A percentile compares a stretch with the other conserved stretches of the same genome.
These are phyloP conservation scores for Starmera amethionina DNA, from an alignment of 805 yeast genomes.

Conservation along the genomic window DNA sequence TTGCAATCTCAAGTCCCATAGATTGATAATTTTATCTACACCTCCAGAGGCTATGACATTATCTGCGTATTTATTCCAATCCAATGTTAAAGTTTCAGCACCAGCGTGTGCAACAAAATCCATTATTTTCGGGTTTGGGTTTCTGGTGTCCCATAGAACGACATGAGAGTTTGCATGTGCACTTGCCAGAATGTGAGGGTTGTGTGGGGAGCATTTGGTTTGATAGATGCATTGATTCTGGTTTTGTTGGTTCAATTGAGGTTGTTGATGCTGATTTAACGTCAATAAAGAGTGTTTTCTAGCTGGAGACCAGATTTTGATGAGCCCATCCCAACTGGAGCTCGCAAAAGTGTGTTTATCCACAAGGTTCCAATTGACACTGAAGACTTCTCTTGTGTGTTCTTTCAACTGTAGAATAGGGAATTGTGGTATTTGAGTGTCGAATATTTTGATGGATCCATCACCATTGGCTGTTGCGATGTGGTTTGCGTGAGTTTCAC, in stretches of 20 bases:
- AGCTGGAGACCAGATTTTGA: conserved; percentile 69
- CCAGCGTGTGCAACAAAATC: conserved; percentile 71
- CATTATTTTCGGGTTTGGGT: conserved; percentile 45
- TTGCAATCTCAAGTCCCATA: conserved; percentile 84
- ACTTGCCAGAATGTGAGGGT: conserved; percentile 55
- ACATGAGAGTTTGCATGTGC: conserved; percentile 69
- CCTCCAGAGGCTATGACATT: conserved; percentile 80
- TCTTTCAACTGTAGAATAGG: conserved; percentile 72
- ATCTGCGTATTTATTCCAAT: conserved; percentile 85
- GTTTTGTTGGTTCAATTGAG: conserved; percentile 9
- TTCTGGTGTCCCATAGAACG: conserved; percentile 75
- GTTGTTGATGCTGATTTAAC: conserved; percentile 19
- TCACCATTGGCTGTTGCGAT: conserved; percentile 80
- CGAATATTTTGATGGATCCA: conserved; percentile 79
- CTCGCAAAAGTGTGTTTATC: conserved; percentile 63
- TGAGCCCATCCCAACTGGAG: conserved; percentile 87
- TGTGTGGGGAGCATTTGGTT: conserved; percentile 78
- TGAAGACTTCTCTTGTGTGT: conserved; percentile 67
- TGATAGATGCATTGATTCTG: conserved; percentile 54
- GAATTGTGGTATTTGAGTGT: conserved; percentile 51
- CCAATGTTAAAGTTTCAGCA: conserved; percentile 69
- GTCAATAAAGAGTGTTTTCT: conserved; percentile 49
- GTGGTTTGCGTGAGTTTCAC: conserved; percentile 84
- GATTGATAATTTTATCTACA: conserved; percentile 74
- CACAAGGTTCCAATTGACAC: conserved; percentile 64